Conservation (phyloP, 2,329 filamentous ascomycete genomes). For the Ophiostoma populinum region DNA sequence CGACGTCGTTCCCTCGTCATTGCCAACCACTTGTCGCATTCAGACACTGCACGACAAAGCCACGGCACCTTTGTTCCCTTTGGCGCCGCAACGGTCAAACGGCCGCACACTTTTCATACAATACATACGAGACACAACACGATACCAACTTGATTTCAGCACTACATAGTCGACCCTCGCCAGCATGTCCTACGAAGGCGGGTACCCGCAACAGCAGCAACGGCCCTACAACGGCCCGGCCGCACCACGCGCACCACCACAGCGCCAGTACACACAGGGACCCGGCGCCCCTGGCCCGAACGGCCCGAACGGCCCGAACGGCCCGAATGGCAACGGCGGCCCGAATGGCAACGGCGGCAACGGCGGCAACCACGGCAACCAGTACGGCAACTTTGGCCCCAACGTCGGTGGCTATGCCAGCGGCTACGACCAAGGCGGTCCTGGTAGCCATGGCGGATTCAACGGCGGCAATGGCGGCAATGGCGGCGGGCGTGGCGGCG, state of each 20-base stretch:
- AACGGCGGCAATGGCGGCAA: conserved; percentile 21
- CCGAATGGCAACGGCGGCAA: too few species aligned
- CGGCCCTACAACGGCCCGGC: conserved; percentile 31
- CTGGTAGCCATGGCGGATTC: conserved; percentile 20
- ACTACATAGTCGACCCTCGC: too few species aligned
- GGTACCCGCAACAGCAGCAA: conserved; percentile 24
- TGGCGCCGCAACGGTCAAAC: too few species aligned
- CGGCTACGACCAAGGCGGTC: conserved; percentile 19
- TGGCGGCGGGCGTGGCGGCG: conserved; percentile 19
- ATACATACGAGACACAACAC: too few species aligned
- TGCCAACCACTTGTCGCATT: too few species aligned
- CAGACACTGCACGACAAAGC: background rate
- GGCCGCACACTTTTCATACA: too few species aligned
- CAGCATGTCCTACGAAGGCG: conserved; percentile 34
- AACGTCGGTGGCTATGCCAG: conserved; percentile 13
- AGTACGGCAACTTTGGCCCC: conserved; percentile 19
- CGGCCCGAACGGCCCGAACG: too few species aligned
- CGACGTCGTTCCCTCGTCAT: too few species aligned
- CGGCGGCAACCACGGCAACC: too few species aligned
- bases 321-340: too few species aligned
- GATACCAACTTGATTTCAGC: background rate
- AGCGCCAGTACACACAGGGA: conserved; percentile 19
- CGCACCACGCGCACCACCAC: conserved; percentile 23
- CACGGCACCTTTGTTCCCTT: too few species aligned
- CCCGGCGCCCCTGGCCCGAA: conserved; percentile 15